Conservation (phyloP, 2,329 filamentous ascomycete genomes). For the Rhynchosporium secalis region DNA sequence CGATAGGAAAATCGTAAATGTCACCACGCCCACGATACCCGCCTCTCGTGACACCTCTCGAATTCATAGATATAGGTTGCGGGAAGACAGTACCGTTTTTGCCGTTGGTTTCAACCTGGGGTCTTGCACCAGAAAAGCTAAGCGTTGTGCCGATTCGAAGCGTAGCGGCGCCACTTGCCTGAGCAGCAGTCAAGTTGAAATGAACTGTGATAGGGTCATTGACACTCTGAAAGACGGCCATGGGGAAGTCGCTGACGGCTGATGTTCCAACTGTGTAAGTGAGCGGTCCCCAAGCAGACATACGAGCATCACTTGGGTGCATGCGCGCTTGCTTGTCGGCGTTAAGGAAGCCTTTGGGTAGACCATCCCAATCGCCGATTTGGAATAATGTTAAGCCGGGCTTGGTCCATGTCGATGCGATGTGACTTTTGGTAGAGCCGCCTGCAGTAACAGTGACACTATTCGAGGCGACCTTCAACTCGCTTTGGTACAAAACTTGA, state of each 20-base stretch:
- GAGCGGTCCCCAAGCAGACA: slow-evolving; percentile 59
- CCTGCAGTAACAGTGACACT: slow-evolving; percentile 53
- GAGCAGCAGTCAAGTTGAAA: slow-evolving; percentile 53
- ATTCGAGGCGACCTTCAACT: slow-evolving; percentile 52
- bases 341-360: slow-evolving; percentile 64
- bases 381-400: slow-evolving; percentile 58
- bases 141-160: slow-evolving; percentile 66
- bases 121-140: slow-evolving; percentile 59
- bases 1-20: slow-evolving; percentile 62
- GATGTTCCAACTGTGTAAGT: slow-evolving; percentile 63
- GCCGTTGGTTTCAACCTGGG: slow-evolving; percentile 56
- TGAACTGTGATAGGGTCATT: slow-evolving; percentile 62
- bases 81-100: slow-evolving; percentile 50
- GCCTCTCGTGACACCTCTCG: slow-evolving; percentile 63
- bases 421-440: slow-evolving; percentile 49
- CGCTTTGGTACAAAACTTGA: slow-evolving; percentile 64
- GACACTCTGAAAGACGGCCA: slow-evolving; percentile 63
- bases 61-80: slow-evolving; percentile 63
- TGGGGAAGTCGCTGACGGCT: slow-evolving; percentile 55
- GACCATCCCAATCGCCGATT: slow-evolving; percentile 66
- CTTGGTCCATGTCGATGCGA: slow-evolving; percentile 47
- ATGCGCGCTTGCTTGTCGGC: slow-evolving; percentile 66
- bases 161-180: slow-evolving; percentile 53
- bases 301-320: slow-evolving; percentile 66
- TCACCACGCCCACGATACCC: slow-evolving; percentile 65